phyloP scores from a whole-genome alignment of 2,329 filamentous ascomycete species.

The Botrytis cinerea region DNA sequence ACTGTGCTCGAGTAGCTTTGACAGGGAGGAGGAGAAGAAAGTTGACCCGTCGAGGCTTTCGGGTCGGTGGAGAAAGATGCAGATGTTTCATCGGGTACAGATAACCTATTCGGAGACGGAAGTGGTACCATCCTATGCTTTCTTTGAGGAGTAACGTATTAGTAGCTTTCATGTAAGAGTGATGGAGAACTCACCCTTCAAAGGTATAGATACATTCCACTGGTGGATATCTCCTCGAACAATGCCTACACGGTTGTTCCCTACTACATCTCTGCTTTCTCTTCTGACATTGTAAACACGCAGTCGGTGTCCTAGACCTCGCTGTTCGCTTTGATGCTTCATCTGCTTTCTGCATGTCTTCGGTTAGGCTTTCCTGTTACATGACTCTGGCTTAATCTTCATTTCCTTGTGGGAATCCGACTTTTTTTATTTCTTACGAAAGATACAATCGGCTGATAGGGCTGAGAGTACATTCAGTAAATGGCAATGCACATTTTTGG shows the following conservation, averaged over 20 bases:
- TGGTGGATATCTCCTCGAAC: slow-evolving; percentile 23
- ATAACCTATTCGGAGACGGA: slow-evolving; percentile 1
- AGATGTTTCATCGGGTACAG: not conserved
- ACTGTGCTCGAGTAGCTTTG: not conserved
- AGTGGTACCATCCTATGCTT: not conserved
- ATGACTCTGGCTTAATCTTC: slow-evolving; percentile 1
- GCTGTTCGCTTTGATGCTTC: slow-evolving; percentile 17
- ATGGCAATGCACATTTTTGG: not conserved
- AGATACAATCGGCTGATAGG: slow-evolving; percentile 12
- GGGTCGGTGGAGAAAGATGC: not conserved
- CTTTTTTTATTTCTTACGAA: slow-evolving; percentile 22
- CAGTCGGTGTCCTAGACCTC: slow-evolving; percentile 21
- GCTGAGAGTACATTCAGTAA: slow-evolving; percentile 15
- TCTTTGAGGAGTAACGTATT: not conserved
- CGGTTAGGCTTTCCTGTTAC: slow-evolving; percentile 10
- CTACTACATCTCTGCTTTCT: slow-evolving; percentile 25
- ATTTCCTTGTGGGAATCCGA: slow-evolving; percentile 19
- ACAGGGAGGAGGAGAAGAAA: not conserved
- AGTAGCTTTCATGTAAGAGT: not conserved
- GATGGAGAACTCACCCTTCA: slow-evolving; percentile 11
- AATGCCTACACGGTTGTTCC: slow-evolving; percentile 24
- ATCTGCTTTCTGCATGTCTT: slow-evolving; percentile 24
- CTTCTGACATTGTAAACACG: slow-evolving; percentile 22
- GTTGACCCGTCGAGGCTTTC: not conserved
- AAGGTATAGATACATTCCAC: slow-evolving; percentile 24